Base-by-base conservation (phyloP, 1,284 basidiomycete species). In the Pholiota adiposa region DNA sequence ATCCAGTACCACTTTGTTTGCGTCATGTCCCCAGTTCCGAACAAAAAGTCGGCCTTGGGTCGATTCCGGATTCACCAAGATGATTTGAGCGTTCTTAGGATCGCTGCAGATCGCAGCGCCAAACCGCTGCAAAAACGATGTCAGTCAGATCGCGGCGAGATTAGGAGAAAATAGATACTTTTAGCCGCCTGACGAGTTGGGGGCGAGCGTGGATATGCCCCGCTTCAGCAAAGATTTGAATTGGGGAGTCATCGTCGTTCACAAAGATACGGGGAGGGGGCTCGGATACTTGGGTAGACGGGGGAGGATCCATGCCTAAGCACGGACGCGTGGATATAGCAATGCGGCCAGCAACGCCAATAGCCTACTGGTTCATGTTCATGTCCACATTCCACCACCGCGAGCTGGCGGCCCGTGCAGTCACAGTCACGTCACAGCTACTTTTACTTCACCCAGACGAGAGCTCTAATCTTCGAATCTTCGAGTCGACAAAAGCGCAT, bases 11-110 rank as follows among this genome's bases (percentile, higher is more conserved):
- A 74, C 75, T 68, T 85, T 87, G 60, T 76, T 72, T 23, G 69
- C 64, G 53, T 85, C 83, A 31, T 70, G 69, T 5, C 78, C 76
- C 85, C 86, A 89, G 31, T 83, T 80, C 44, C 82, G 79, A 59
- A 86, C 77, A 64, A 86, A 82, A 18, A 76, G 75, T 64, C 73
- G 75, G 8, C 86, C 87, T 43, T 81, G 77, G n/a, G 73, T 66
- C 0, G 83, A 77, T n/a, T 73, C 70, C 0, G 80, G 73, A 61
- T 88, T 80, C 4, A 89, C 83, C 12, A 90, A 70, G 44, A 89
- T 82, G 36, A 88, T 75, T 14, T 78, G 72, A 0, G 88, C 82
- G 48, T 79, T 75, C 36, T 75, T 75, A 29, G 83, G 77, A 58
- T 80, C 78, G 52, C 72, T 75, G 61, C 76, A 76, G 34, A 86